A percentile compares a stretch with the other conserved stretches of the same genome.
Evolutionary conservation across 352 stramenopile genomes (phyloP).

Genomic region (Peronospora farinosa): DNA sequence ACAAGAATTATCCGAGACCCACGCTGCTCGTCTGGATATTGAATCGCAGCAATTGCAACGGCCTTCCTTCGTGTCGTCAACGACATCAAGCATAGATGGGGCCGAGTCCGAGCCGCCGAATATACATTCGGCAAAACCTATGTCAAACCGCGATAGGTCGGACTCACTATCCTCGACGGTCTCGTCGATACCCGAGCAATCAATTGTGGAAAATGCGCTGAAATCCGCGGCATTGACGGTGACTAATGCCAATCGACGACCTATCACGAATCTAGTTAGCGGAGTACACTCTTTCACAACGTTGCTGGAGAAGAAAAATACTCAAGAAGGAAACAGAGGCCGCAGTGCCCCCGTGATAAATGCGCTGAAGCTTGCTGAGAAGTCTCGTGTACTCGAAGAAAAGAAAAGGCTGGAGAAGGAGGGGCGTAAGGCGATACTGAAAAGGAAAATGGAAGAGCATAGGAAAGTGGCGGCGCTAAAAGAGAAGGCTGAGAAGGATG

Average conservation of each 20-base stretch:
- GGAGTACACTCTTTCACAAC: conserved; percentile 67
- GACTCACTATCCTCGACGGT: conserved; percentile 53
- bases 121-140: background rate
- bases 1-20: conserved; percentile 1
- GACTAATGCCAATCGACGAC: conserved; percentile 21
- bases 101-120: background rate
- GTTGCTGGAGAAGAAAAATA: conserved; percentile 54
- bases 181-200: conserved; percentile 46
- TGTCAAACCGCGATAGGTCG: conserved; percentile 8
- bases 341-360: conserved; percentile 54
- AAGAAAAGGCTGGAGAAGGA: conserved; percentile 60
- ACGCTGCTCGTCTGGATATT: background rate
- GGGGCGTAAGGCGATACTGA: conserved; percentile 55
- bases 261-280: conserved; percentile 56
- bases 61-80: background rate
- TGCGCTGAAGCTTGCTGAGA: conserved; percentile 67
- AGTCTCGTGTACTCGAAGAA: conserved; percentile 53
- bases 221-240: conserved; percentile 13
- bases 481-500: conserved; percentile 62
- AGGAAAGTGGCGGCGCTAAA: conserved; percentile 63
- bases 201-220: conserved; percentile 19
- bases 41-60: conserved; percentile 4
- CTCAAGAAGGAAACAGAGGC: conserved; percentile 20
- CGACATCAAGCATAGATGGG: background rate
- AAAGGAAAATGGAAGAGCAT: conserved; percentile 69